phyloP scores from a whole-genome alignment of 345 rosid genomes.

The Dipteronia dyeriana region DNA sequence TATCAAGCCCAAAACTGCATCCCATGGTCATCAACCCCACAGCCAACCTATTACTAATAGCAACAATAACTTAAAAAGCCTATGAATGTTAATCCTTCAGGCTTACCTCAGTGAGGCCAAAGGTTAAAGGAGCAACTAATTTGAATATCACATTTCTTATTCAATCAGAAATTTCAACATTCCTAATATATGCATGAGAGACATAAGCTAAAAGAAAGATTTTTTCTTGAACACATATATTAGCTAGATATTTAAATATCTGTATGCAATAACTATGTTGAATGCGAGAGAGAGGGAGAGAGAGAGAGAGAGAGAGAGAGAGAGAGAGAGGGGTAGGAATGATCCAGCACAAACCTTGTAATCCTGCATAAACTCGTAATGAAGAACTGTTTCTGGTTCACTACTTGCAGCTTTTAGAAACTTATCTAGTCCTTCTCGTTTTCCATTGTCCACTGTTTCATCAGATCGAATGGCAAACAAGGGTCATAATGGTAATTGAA shows the following conservation, averaged over 20 bases:
- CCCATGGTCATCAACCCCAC: background rate
- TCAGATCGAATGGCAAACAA: slow-evolving; percentile 18
- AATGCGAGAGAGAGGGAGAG: slow-evolving; percentile 8
- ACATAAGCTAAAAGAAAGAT: background rate
- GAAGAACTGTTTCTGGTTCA: slow-evolving; percentile 93
- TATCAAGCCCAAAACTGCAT: background rate
- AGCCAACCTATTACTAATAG: background rate
- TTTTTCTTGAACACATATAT: background rate
- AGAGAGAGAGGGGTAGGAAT: slow-evolving; percentile 16
- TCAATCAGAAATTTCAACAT: background rate
- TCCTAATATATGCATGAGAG: background rate
- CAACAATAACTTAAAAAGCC: background rate
- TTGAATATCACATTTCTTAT: background rate
- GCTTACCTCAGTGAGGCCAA: background rate
- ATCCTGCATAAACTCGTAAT: slow-evolving; percentile 98
- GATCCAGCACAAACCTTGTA: slow-evolving; percentile 64
- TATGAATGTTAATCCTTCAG: background rate
- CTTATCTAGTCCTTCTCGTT: slow-evolving; percentile 93
- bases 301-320: background rate
- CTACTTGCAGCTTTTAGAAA: slow-evolving; percentile 88
- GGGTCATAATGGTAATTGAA: background rate
- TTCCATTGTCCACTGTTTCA: slow-evolving; percentile 89
- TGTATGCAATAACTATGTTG: background rate
- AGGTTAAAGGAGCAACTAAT: background rate
- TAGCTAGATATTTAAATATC: background rate